Conservation (phyloP, 768 basidiomycete genomes). For the Myochromella boudieri region DNA sequence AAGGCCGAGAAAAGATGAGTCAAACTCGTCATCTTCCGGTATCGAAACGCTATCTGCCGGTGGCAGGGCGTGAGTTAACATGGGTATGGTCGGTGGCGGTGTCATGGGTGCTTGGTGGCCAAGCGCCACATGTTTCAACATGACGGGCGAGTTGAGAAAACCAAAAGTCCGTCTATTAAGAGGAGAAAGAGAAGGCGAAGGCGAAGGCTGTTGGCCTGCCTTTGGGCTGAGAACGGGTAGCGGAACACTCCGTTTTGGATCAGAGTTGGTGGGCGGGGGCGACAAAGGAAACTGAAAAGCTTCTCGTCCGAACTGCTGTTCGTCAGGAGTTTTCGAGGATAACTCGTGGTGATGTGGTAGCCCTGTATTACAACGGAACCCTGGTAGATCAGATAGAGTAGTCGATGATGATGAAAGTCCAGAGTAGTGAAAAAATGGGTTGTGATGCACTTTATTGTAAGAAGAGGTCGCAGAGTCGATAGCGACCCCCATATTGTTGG, state of each 20-base stretch:
- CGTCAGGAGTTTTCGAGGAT: background rate
- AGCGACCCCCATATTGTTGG: slow-evolving; percentile 12
- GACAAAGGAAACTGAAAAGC: slow-evolving; percentile 18
- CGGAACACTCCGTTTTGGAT: slow-evolving; percentile 25
- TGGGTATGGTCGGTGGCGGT: slow-evolving; percentile 40
- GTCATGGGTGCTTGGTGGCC: slow-evolving; percentile 32
- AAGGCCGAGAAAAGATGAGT: slow-evolving; percentile 5
- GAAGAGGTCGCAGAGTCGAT: slow-evolving; percentile 1
- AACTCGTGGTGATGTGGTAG: background rate
- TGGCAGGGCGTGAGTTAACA: slow-evolving; percentile 34
- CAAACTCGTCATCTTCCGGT: slow-evolving; percentile 12
- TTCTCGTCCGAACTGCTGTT: background rate
- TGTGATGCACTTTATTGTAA: slow-evolving; percentile 7
- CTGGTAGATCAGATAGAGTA: slow-evolving; percentile 12
- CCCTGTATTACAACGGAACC: slow-evolving; percentile 14
- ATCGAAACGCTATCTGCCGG: slow-evolving; percentile 24
- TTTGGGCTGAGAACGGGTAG: slow-evolving; percentile 18
- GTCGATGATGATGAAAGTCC: slow-evolving; percentile 7
- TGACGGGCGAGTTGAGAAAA: slow-evolving; percentile 32
- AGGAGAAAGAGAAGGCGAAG: background rate
- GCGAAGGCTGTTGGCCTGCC: slow-evolving; percentile 4
- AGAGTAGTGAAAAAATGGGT: slow-evolving; percentile 1
- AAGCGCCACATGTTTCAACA: slow-evolving; percentile 28
- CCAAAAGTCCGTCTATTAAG: slow-evolving; percentile 17
- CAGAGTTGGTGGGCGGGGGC: slow-evolving; percentile 26